Conservation (phyloP, 2,329 filamentous ascomycete species). For the Lachnellula cervina region DNA sequence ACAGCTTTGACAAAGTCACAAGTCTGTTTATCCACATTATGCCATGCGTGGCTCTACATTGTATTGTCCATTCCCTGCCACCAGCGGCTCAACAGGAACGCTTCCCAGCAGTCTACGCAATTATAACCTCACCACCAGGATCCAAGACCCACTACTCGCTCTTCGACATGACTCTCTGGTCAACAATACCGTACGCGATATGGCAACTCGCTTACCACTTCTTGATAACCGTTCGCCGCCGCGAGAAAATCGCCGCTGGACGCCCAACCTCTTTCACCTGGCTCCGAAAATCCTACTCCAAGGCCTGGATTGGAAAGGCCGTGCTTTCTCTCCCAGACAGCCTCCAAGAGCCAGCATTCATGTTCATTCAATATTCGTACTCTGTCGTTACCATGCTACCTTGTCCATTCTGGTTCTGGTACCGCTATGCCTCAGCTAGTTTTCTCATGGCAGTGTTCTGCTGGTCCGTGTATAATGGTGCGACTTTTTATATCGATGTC, state of each 20-base stretch:
- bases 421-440: slow-evolving; percentile 67
- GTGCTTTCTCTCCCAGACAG: slow-evolving; percentile 71
- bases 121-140: slow-evolving; percentile 65
- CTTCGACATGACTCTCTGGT: slow-evolving; percentile 86
- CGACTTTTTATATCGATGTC: slow-evolving; percentile 96
- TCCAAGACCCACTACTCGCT: slow-evolving; percentile 76
- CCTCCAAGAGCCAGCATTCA: slow-evolving; percentile 86
- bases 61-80: slow-evolving; percentile 77
- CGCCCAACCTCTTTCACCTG: slow-evolving; percentile 96
- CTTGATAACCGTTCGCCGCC: slow-evolving; percentile 89
- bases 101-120: slow-evolving; percentile 81
- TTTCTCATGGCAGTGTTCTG: slow-evolving; percentile 83
- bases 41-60: slow-evolving; percentile 91
- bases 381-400: slow-evolving; percentile 91
- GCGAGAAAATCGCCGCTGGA: slow-evolving; percentile 91
- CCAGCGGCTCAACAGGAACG: slow-evolving; percentile 58
- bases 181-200: slow-evolving; percentile 82
- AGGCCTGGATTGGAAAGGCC: slow-evolving; percentile 79
- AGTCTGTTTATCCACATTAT: slow-evolving; percentile 99
- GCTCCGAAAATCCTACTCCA: slow-evolving; percentile 86
- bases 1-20: slow-evolving; percentile 96
- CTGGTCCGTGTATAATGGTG: slow-evolving; percentile 95
- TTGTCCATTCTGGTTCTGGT: slow-evolving; percentile 93
- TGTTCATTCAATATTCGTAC: slow-evolving; percentile 91
- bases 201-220: slow-evolving; percentile 95